phyloP scores from a whole-genome alignment of 2,329 filamentous ascomycete species.

The Aspergillus sp. region DNA sequence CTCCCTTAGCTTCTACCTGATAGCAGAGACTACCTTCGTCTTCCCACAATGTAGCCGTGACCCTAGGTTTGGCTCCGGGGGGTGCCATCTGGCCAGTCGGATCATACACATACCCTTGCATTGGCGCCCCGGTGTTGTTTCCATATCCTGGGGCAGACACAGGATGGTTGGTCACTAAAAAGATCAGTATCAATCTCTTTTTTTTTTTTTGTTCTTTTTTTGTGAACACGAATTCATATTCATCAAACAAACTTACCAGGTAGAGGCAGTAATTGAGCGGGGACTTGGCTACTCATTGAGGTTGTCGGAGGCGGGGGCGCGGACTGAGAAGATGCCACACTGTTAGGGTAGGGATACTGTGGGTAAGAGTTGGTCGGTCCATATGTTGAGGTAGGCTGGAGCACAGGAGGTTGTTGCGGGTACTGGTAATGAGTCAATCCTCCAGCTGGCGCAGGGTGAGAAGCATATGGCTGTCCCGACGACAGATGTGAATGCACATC shows the following conservation, averaged over 20 bases:
- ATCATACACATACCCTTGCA: slow-evolving; percentile 63
- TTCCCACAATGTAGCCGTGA: slow-evolving; percentile 96
- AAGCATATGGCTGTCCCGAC: slow-evolving; percentile 70
- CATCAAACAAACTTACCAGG: slow-evolving; percentile 42
- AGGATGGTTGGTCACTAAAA: slow-evolving; percentile 38
- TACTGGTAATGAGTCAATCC: slow-evolving; percentile 76
- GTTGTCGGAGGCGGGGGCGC: slow-evolving; percentile 68
- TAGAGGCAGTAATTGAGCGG: slow-evolving; percentile 70
- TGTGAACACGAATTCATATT: background rate
- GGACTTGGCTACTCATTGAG: slow-evolving; percentile 64
- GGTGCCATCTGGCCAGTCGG: slow-evolving; percentile 90
- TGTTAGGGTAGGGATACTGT: slow-evolving; percentile 74
- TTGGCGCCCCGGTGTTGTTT: slow-evolving; percentile 39
- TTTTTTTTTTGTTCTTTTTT: background rate
- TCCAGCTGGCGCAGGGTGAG: slow-evolving; percentile 74
- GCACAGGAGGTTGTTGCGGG: slow-evolving; percentile 66
- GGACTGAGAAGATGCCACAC: slow-evolving; percentile 75
- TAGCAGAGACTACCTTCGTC: slow-evolving; percentile 97
- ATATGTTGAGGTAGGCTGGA: slow-evolving; percentile 75
- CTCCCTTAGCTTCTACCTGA: slow-evolving; percentile 92
- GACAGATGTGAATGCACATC: slow-evolving; percentile 83
- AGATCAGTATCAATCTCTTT: slow-evolving; percentile 8
- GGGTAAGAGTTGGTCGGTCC: slow-evolving; percentile 60
- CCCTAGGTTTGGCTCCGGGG: slow-evolving; percentile 90
- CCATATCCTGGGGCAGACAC: slow-evolving; percentile 40